Evolutionary conservation across 495 filamentous ascomycete genomes (phyloP).

Genomic region (Hypomontagnella monticulosa): DNA sequence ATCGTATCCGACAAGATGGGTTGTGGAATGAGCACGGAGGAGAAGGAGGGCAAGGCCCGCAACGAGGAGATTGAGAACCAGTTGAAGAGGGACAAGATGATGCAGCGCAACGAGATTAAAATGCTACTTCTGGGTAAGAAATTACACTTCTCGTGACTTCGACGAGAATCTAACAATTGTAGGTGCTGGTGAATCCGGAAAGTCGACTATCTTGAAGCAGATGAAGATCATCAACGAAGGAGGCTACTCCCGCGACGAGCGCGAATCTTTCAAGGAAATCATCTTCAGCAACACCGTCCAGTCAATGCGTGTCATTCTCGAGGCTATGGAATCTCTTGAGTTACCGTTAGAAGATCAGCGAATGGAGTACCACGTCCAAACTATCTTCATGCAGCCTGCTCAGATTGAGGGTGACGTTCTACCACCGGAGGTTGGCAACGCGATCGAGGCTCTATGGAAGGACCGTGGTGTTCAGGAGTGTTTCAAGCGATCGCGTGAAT

Average conservation of each 20-base stretch:
- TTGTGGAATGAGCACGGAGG: constrained; percentile 99
- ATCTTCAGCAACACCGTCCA: constrained; percentile 98
- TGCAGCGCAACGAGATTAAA: constrained; percentile 98
- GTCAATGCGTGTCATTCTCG: constrained; percentile 94
- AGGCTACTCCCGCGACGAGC: constrained; percentile 80
- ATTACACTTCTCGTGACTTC: constrained; percentile 6
- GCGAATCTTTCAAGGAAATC: constrained; percentile 91
- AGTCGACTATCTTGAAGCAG: constrained; percentile 99
- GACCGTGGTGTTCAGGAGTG: constrained; percentile 95
- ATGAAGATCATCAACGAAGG: constrained; percentile 94
- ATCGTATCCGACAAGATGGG: constrained; percentile 78
- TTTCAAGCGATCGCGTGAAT: constrained; percentile 94
- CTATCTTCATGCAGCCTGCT: constrained; percentile 93
- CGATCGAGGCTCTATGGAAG: constrained; percentile 92
- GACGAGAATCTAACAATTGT: constrained; percentile 32
- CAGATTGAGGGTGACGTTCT: constrained; percentile 96
- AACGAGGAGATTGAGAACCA: constrained; percentile 99
- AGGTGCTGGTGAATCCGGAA: constrained; percentile 99
- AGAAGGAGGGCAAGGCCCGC: constrained; percentile 99
- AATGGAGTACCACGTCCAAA: constrained; percentile 94
- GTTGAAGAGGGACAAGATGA: constrained; percentile 93
- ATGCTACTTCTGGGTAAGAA: constrained; percentile 95
- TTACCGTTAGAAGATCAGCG: constrained; percentile 85
- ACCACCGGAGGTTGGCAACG: constrained; percentile 91
- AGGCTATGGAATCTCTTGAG: constrained; percentile 95